These are phyloP conservation scores for Glycyrrhiza uralensis DNA, from an alignment of 306 rosid species.

Conservation along the genomic window DNA sequence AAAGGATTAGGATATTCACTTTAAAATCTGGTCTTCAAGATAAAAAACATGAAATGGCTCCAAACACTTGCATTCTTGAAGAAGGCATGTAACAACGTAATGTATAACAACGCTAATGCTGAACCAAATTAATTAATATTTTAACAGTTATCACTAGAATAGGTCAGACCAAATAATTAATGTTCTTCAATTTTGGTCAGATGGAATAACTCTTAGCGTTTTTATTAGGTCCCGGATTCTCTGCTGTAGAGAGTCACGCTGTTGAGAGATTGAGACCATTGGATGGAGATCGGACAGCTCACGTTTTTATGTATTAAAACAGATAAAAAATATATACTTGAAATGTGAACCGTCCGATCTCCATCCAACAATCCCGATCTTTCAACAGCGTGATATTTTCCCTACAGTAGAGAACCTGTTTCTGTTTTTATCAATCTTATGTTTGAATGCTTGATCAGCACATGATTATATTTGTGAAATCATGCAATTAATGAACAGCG, in stretches of 20 bases:
- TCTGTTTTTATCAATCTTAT: background rate
- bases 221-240: no score
- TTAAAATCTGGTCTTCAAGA: background rate
- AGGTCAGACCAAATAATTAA: background rate
- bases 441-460: conserved; percentile 1
- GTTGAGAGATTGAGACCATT: no score
- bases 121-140: conserved; percentile 1
- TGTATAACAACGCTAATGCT: background rate
- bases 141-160: background rate
- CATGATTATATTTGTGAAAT: background rate
- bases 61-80: background rate
- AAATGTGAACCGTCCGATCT: no score
- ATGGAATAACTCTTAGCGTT: background rate
- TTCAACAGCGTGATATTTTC: no score
- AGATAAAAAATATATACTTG: no score
- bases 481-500: background rate
- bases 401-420: no score
- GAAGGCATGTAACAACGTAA: background rate
- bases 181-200: background rate
- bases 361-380: no score
- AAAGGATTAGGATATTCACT: background rate
- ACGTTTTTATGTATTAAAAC: no score
- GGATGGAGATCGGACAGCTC: no score
- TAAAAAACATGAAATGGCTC: background rate
- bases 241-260: no score